Evolutionary conservation across 352 stramenopile species (phyloP).

Genomic region (Phytopythium chamaehyphon): DNA sequence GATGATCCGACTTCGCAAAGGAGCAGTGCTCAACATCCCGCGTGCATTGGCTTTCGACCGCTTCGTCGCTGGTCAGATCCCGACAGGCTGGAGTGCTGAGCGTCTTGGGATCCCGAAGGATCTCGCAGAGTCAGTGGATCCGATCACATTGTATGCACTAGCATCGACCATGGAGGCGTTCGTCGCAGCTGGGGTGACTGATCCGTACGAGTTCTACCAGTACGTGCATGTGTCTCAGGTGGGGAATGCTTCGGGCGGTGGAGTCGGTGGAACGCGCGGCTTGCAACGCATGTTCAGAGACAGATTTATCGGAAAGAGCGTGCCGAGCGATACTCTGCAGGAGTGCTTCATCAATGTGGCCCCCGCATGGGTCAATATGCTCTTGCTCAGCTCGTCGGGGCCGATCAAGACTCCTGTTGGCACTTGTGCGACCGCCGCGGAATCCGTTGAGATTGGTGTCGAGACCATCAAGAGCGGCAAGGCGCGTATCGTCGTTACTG

Average conservation of each 20-base stretch:
- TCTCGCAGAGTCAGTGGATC: conserved; percentile 72
- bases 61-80: conserved; percentile 86
- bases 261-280: conserved; percentile 73
- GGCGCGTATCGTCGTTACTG: conserved; percentile 80
- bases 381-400: conserved; percentile 79
- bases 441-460: conserved; percentile 84
- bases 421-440: conserved; percentile 78
- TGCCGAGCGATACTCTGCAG: conserved; percentile 70
- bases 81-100: conserved; percentile 83
- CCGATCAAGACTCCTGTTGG: conserved; percentile 87
- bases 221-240: conserved; percentile 88
- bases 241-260: conserved; percentile 79
- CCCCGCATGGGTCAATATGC: conserved; percentile 88
- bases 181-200: conserved; percentile 67
- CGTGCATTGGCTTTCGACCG: conserved; percentile 78
- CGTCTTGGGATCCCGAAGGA: conserved; percentile 72
- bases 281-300: conserved; percentile 72
- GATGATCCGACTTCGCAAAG: conserved; percentile 85
- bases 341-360: conserved; percentile 88
- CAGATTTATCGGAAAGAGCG: conserved; percentile 56
- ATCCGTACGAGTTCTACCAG: conserved; percentile 90
- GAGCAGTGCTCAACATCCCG: conserved; percentile 80
- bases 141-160: conserved; percentile 70
- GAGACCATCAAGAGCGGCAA: conserved; percentile 88
- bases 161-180: conserved; percentile 78